Evolutionary conservation across 495 filamentous ascomycete species (phyloP).

Genomic region (Aspergillus mulundensis): DNA sequence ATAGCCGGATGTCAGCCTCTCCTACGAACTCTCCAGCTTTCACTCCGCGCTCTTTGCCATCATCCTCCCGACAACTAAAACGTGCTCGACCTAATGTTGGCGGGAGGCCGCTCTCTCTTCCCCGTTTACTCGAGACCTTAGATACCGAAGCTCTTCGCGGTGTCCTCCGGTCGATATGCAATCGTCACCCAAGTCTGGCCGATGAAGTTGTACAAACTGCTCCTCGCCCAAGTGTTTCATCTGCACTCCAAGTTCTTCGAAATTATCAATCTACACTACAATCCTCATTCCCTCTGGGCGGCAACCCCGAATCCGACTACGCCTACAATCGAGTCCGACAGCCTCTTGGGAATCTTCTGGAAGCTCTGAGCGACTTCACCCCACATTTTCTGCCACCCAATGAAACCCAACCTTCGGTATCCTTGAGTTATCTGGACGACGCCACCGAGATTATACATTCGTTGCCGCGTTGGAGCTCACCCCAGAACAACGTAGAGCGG

Average conservation of each 20-base stretch:
- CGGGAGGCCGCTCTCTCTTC: constrained; percentile 74
- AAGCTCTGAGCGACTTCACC: constrained; percentile 88
- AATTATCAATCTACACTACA: constrained; percentile 75
- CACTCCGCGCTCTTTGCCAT: constrained; percentile 58
- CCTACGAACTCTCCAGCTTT: constrained; percentile 75
- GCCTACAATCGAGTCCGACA: constrained; percentile 89
- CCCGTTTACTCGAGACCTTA: constrained; percentile 86
- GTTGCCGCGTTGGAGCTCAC: constrained; percentile 81
- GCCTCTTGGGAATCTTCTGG: constrained; percentile 72
- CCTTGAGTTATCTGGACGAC: constrained; percentile 79
- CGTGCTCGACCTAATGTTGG: constrained; percentile 62
- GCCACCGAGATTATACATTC: constrained; percentile 87
- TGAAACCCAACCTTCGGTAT: constrained; percentile 73
- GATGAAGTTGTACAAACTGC: constrained; percentile 81
- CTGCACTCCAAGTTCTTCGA: constrained; percentile 71
- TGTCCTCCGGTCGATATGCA: constrained; percentile 81
- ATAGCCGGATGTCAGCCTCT: constrained; percentile 84
- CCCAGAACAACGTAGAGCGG: constrained; percentile 84
- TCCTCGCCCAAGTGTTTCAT: constrained; percentile 75
- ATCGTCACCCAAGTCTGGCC: constrained; percentile 71
- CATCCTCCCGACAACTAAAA: constrained; percentile 62
- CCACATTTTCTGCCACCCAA: constrained; percentile 92
- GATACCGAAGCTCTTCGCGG: constrained; percentile 75
- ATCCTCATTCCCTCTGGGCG: constrained; percentile 82
- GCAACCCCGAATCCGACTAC: constrained; percentile 80